Evolutionary conservation across 805 yeast species (phyloP), one percentile per base, ranked within the genome.

Genomic region (Tetrapisispora pingtungensis): DNA sequence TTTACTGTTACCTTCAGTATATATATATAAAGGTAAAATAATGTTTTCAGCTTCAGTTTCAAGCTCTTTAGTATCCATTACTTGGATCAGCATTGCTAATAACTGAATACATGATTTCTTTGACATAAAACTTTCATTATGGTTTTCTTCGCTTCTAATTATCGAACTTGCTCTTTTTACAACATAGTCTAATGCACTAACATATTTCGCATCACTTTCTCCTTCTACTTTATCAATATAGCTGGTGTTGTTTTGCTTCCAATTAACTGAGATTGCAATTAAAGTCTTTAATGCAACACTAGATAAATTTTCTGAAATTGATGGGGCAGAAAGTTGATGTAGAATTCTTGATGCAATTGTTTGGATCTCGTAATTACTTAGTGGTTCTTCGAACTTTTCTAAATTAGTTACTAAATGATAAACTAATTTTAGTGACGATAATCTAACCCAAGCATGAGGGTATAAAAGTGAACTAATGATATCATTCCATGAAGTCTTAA

Each of bases 371-470:
- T 67, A 64, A 20, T 65, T 66, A 2, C 66, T 49, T 36, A 79
- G 68, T 3, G 64, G 49, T 1, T 41, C 52, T 12, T 53, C 63
- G 31, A 68, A 46, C 14, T 57, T 53, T 31, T 67, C 63, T 26
- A 54, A 38, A 41, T 72, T 69, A 8, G 72, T 55, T 45, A 84
- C 66, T 41, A 83, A 57, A 1, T 64, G 55, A 1, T 81, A 80
- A 33, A 80, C 59, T 30, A 86, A 66, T 43, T 89, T 69, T 7
- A 81, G 66, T 1, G 94, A 68, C 5, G 74, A 65, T 46, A 83
- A 69, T 54, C 97, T 76, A 7, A 89, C 83, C 97, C 97, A 89
- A 1, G 93, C 72, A 62, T 89, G 97, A 2, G 97, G 97, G 59
- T 77, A 89, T 42, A 89, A 67, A 43, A 88, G 69, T 26, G 78